phyloP scores from a whole-genome alignment of 1,284 basidiomycete genomes.

The Kalmanozyma brasiliensis region DNA sequence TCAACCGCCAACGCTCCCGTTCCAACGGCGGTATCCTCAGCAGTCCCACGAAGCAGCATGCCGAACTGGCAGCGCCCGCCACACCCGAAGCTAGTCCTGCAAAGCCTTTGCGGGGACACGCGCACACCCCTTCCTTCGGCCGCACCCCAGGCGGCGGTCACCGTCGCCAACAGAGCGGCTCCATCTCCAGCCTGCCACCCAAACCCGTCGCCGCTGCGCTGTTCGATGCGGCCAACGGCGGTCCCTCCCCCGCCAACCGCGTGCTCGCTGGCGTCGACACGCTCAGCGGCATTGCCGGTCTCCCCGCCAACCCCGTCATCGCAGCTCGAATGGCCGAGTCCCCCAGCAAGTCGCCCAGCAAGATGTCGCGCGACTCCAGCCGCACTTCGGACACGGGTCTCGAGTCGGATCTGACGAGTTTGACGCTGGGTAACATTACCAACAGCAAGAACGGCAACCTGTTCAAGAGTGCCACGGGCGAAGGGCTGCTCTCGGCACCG shows the following conservation, averaged over 20 bases:
- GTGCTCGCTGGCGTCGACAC: constrained; percentile 46
- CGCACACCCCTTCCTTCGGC: constrained; percentile 39
- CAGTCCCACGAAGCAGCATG: constrained; percentile 39
- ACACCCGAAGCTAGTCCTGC: constrained; percentile 31
- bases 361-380: constrained; percentile 37
- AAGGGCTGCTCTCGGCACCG: constrained; percentile 12
- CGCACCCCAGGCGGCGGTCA: constrained; percentile 47
- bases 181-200: constrained; percentile 54
- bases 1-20: constrained; percentile 70
- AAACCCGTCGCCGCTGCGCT: constrained; percentile 63
- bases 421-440: constrained; percentile 15
- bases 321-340: constrained; percentile 29
- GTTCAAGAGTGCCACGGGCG: background rate
- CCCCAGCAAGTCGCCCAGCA: constrained; percentile 21
- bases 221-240: constrained; percentile 63
- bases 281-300: constrained; percentile 45
- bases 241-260: constrained; percentile 58
- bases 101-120: constrained; percentile 28
- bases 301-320: constrained; percentile 43
- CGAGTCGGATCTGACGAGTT: constrained; percentile 21
- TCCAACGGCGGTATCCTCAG: constrained; percentile 52
- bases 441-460: constrained; percentile 12
- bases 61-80: constrained; percentile 26
- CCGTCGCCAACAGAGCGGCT: constrained; percentile 52
- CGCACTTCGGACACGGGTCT: constrained; percentile 9